Evolutionary conservation across 345 rosid species (phyloP).

Genomic region (Citrus mangshanensis): DNA sequence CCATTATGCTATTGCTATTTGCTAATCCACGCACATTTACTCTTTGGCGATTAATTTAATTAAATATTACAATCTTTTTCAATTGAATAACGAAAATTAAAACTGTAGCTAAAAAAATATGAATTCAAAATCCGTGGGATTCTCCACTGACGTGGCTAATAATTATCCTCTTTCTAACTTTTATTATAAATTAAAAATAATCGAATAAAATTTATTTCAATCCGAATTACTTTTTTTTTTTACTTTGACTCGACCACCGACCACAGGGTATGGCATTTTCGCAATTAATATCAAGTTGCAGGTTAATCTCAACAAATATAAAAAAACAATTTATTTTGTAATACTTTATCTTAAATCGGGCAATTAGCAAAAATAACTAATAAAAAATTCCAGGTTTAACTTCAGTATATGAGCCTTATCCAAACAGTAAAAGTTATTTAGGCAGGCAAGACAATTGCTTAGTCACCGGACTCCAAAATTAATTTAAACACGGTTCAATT

Average conservation of each 20-base stretch:
- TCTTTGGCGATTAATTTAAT: neutral
- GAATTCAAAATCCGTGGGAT: neutral
- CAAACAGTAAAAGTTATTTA: neutral
- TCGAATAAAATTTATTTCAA: neutral
- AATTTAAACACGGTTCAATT: slow-evolving; percentile 37
- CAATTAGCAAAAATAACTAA: neutral
- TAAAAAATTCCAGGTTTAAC: too few species aligned
- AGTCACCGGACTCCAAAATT: slow-evolving; percentile 39
- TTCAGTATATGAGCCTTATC: neutral
- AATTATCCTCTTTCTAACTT: slow-evolving; percentile 2
- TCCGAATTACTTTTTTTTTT: neutral
- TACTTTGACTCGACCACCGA: neutral
- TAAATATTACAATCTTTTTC: neutral
- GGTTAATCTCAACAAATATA: neutral
- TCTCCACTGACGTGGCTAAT: slow-evolving; percentile 5
- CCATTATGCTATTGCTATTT: too few species aligned
- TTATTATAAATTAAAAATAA: neutral
- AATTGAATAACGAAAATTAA: neutral
- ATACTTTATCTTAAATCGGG: neutral
- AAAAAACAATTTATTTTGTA: neutral
- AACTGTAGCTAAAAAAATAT: neutral
- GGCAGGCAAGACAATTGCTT: neutral
- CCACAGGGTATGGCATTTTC: neutral
- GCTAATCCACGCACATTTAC: too few species aligned
- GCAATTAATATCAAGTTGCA: neutral